Conservation (phyloP, 345 rosid genomes). For the Trapa incisa region DNA sequence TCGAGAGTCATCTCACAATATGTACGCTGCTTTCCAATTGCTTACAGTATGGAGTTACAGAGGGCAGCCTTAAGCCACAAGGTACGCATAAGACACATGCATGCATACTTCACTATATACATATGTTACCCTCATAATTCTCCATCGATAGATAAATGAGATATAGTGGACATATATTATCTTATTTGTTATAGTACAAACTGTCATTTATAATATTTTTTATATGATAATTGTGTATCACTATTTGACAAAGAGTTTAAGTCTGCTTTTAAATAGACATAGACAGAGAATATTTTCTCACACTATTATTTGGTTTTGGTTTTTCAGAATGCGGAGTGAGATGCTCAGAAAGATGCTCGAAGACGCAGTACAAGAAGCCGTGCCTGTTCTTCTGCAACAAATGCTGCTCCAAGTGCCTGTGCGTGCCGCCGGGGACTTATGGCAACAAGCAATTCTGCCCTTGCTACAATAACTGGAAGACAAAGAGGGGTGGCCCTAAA, state of each 20-base stretch:
- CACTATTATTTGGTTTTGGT: no score
- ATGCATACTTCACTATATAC: not conserved
- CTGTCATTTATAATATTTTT: no score
- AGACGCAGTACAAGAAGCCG: constrained; percentile 36
- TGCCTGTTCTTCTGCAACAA: constrained; percentile 57
- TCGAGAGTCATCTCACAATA: no score
- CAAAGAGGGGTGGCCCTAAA: constrained; percentile 43
- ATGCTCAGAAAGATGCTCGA: constrained; percentile 39
- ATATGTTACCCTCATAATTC: no score
- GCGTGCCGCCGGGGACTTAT: constrained; percentile 55
- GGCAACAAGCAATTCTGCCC: constrained; percentile 50
- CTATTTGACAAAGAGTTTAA: no score
- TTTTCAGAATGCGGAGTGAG: constrained; percentile 26
- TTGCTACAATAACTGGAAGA: constrained; percentile 50
- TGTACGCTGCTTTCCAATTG: not conserved
- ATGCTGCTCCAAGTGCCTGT: constrained; percentile 54
- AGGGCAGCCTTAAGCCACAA: constrained; percentile 49
- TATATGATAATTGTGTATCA: no score
- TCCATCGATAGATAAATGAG: no score
- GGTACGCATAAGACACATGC: constrained; percentile 9
- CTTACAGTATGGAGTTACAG: constrained; percentile 30
- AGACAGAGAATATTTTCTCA: no score
- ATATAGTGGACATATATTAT: no score
- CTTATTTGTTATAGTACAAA: no score
- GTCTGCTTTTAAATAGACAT: no score